Base-by-base conservation (phyloP, 768 basidiomycete genomes). In the Kwoniella europaea region DNA sequence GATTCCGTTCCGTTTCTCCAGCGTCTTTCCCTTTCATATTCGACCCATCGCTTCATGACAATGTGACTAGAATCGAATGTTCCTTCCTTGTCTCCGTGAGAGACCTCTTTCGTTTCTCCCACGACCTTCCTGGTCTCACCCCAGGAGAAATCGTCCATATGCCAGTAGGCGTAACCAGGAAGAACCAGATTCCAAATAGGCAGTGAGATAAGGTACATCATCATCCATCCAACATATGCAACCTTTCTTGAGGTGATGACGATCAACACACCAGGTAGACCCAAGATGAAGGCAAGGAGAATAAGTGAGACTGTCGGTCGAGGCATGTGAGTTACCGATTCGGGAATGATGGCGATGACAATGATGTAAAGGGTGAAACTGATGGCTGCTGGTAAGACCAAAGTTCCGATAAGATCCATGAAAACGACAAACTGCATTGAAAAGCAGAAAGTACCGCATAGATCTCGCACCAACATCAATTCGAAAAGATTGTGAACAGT, bases 371-470 rank as follows among this genome's bases (percentile, higher is more conserved):
- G 84, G 0, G 97, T 98, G 87, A 99, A 98, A 50, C 92, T 89
- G 85, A 98, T 98, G 72, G 97, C 96, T 52, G 95, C 97, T 22
- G 97, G 97, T 24, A 98, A 87, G 35, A 98, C 96, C 72, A 99
- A 88, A 2, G 97, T 98, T 81, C 96, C 96, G 71, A 92, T 90
- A 73, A 99, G 87, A 82, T 99, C 97, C 95, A 99, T 99, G 82
- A 91, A 94, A 44, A 96, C 93, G 75, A 98, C 94, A 81, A 98
- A 98, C 86, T 97, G 95, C 96, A 98, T 98, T 12, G 93, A 95
- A 89, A 99, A 98, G 86, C 97, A 99, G 90, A 98, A 99, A 2
- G 95, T 98, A 58, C 97, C 97, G 76, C 96, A 99, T n/a, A 98
- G 89, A 84, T 99, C 97, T 24, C 95, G 90, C 27, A 99, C 96